Evolutionary conservation across 148 eudicot genomes (phyloP).

Genomic region (Rhododendron ferrugineum): DNA sequence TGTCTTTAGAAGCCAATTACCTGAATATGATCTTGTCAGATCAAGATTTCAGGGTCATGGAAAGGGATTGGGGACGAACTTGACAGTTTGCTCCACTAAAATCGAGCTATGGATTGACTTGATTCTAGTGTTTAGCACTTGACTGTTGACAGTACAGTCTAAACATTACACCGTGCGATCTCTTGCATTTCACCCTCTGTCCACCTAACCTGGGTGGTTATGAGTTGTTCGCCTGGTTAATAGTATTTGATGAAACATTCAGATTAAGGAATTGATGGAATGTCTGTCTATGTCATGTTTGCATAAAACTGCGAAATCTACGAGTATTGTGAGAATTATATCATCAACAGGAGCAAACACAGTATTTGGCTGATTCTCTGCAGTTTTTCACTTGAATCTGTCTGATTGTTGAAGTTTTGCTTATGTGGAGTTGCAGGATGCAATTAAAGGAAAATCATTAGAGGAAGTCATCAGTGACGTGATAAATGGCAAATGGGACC

Average conservation of each 20-base stretch:
- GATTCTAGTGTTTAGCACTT: not conserved
- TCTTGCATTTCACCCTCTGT: not conserved
- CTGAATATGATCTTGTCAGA: not conserved
- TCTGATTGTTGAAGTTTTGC: not conserved
- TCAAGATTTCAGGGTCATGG: not conserved
- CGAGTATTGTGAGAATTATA: not conserved
- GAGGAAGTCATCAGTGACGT: slow-evolving; percentile 61
- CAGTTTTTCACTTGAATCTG: not conserved
- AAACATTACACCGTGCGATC: not conserved
- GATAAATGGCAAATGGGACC: slow-evolving; percentile 87
- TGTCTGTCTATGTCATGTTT: not conserved
- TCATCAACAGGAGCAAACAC: not conserved
- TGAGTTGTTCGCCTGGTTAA: not conserved
- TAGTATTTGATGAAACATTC: not conserved
- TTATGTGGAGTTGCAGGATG: slow-evolving; percentile 37
- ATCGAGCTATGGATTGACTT: not conserved
- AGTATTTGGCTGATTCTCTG: not conserved
- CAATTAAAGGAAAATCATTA: slow-evolving; percentile 41
- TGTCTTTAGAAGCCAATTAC: not conserved
- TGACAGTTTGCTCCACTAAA: not conserved
- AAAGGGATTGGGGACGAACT: not conserved
- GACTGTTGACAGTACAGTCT: not conserved
- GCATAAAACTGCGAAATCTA: not conserved
- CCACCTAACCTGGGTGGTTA: not conserved
- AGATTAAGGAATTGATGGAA: not conserved